Evolutionary conservation across 2,329 filamentous ascomycete genomes (phyloP).

Genomic region (Herpotrichia juniperi): DNA sequence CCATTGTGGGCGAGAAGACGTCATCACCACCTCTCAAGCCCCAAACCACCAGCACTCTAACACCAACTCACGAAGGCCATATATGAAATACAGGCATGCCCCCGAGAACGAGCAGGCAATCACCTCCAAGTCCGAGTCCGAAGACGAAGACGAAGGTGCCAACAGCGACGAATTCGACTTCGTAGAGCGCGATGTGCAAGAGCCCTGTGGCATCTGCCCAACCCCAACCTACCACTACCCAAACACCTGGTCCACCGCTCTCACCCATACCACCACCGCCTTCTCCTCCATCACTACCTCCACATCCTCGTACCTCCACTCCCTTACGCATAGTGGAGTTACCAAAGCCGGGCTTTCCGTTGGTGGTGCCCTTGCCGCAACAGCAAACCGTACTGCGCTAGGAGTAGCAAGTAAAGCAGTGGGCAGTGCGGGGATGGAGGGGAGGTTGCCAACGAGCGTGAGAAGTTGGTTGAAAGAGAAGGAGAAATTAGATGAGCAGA

Average conservation of each 20-base stretch:
- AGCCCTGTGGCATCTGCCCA: not conserved
- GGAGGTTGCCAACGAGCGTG: not conserved
- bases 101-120: too few relatives aligned
- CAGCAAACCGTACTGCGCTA: conserved; percentile 11
- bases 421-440: not conserved
- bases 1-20: too few relatives aligned
- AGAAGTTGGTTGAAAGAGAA: conserved; percentile 15
- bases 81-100: too few relatives aligned
- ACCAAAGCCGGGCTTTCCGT: conserved; percentile 19
- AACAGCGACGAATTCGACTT: not conserved
- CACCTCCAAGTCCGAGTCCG: too few relatives aligned
- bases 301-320: conserved; percentile 12
- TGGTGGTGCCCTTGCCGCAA: conserved; percentile 11
- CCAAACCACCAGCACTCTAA: too few relatives aligned
- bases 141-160: too few relatives aligned
- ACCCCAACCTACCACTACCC: conserved; percentile 13
- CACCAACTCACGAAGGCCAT: too few relatives aligned
- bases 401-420: conserved; percentile 5
- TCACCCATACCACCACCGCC: conserved; percentile 14
- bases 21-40: too few relatives aligned
- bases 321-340: conserved; percentile 15
- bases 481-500: conserved; percentile 12
- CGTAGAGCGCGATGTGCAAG: not conserved
- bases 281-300: conserved; percentile 13
- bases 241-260: conserved; percentile 22